Evolutionary conservation across 2,329 filamentous ascomycete species (phyloP).

Genomic region (Neonectria coccinea): DNA sequence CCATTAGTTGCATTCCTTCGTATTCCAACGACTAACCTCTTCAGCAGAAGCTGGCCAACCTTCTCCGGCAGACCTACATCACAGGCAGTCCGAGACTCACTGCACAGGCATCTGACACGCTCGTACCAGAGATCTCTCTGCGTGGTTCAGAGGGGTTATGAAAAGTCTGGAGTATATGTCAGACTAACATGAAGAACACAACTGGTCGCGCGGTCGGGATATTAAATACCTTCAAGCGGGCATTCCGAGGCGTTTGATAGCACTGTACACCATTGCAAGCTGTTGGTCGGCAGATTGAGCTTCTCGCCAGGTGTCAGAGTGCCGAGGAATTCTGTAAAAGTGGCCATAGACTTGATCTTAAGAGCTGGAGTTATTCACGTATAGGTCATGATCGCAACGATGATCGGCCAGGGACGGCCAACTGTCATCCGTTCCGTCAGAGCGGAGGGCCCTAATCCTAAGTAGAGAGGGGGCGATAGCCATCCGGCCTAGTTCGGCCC

Average conservation of each 20-base stretch:
- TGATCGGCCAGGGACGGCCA: too few species aligned
- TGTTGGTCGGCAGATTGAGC: not conserved
- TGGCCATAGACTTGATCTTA: too few species aligned
- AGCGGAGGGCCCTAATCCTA: too few species aligned
- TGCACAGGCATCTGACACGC: slow-evolving; percentile 21
- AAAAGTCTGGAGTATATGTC: not conserved
- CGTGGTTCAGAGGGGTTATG: not conserved
- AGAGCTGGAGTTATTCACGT: too few species aligned
- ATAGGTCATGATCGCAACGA: too few species aligned
- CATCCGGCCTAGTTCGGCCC: too few species aligned
- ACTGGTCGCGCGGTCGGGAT: not conserved
- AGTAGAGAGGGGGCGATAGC: too few species aligned
- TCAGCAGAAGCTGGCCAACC: slow-evolving; percentile 18
- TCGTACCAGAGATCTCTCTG: slow-evolving; percentile 9
- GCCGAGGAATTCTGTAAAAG: too few species aligned
- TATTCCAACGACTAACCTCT: not conserved
- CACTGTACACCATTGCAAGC: not conserved
- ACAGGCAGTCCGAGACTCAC: slow-evolving; percentile 26
- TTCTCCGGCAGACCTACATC: slow-evolving; percentile 12
- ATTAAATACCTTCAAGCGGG: not conserved
- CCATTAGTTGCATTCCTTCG: not conserved
- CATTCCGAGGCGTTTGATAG: not conserved
- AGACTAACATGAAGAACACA: not conserved
- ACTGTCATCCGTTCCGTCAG: too few species aligned
- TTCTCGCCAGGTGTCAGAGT: not conserved